phyloP scores from a whole-genome alignment of 805 yeast genomes.

The Schwanniomyces polymorphus region DNA sequence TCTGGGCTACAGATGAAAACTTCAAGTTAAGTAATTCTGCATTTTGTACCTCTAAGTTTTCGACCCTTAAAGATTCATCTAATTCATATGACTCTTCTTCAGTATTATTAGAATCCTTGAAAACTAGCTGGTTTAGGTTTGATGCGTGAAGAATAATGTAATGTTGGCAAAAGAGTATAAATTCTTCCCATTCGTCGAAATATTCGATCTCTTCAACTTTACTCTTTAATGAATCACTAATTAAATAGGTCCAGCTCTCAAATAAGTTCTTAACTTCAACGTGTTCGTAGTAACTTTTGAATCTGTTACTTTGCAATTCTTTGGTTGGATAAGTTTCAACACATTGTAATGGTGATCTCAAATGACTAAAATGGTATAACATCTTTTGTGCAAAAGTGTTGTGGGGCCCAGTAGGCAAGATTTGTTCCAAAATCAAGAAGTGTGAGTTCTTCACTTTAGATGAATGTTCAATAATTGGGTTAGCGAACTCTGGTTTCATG shows the following conservation, averaged over 20 bases:
- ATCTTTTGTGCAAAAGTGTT: conserved; percentile 75
- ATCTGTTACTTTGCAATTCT: conserved; percentile 50
- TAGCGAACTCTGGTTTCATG: conserved; percentile 68
- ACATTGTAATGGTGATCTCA: conserved; percentile 69
- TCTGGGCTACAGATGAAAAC: conserved; percentile 38
- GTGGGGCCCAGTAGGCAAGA: conserved; percentile 59
- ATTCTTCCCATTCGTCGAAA: conserved; percentile 86
- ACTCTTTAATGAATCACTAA: conserved; percentile 36
- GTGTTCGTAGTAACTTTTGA: conserved; percentile 46
- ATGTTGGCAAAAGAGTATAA: conserved; percentile 72
- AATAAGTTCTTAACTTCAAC: conserved; percentile 55
- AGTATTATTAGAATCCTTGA: background rate
- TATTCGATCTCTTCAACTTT: conserved; percentile 55
- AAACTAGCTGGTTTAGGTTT: conserved; percentile 25
- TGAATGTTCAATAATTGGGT: conserved; percentile 53
- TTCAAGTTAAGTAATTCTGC: conserved; percentile 30
- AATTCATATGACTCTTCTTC: conserved; percentile 1
- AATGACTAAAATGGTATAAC: conserved; percentile 67
- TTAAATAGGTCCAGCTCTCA: conserved; percentile 54
- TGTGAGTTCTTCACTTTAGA: conserved; percentile 52
- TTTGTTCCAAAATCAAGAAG: conserved; percentile 68
- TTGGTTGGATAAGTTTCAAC: conserved; percentile 56
- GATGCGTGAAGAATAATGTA: conserved; percentile 69
- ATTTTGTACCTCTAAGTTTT: conserved; percentile 3
- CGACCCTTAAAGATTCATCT: conserved; percentile 2